These are phyloP conservation scores for Leccinum angustisporum DNA, from an alignment of 1,284 basidiomycete genomes.

Conservation along the genomic window DNA sequence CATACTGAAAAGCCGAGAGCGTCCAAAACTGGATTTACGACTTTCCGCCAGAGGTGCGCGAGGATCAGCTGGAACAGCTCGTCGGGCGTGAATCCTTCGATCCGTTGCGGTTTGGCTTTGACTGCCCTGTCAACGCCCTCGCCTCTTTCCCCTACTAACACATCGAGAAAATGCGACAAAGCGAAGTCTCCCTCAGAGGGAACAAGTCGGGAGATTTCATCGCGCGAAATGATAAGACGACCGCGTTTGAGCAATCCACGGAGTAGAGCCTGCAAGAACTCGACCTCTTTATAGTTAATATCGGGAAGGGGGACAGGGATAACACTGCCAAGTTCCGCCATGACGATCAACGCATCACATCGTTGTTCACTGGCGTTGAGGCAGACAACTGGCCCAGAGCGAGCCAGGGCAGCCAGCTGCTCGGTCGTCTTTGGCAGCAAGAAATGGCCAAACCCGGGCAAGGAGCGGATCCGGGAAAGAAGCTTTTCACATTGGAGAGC, in stretches of 20 bases:
- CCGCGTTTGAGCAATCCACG: neutral
- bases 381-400: neutral
- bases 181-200: neutral
- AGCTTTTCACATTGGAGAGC: neutral
- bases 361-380: neutral
- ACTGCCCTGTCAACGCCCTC: neutral
- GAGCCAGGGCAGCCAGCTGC: neutral
- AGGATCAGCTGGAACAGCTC: neutral
- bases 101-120: neutral
- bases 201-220: neutral
- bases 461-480: neutral
- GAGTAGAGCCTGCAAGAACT: neutral
- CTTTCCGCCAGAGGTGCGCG: neutral
- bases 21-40: neutral
- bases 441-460: neutral
- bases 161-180: neutral
- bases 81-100: neutral
- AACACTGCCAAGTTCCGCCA: neutral
- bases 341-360: neutral
- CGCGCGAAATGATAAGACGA: neutral
- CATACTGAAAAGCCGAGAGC: neutral
- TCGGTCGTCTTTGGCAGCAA: neutral
- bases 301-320: neutral
- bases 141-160: neutral
- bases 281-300: neutral